Evolutionary conservation across 805 yeast species (phyloP), one percentile per base, ranked within the genome.

Genomic region (Starmera amethionina): DNA sequence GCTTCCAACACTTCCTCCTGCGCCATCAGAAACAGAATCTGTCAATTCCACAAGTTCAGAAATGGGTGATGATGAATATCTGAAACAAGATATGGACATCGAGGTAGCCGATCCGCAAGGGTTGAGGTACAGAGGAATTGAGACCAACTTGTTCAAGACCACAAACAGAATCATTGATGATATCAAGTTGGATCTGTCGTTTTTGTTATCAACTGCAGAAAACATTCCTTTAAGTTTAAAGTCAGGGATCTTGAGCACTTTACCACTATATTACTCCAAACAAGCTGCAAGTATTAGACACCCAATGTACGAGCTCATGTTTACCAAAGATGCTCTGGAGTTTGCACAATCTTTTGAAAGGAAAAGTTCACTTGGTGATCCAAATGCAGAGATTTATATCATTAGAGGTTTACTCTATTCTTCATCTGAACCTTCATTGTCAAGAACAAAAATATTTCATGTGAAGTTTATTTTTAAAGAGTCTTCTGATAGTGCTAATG

Each of bases 141-240:
- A 12, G 8, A 12, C 10, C 2, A 27, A 39, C 2, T 42, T 45
- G 2, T 75, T 75, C 59, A 83, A 82, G 50, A 81, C 90, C 0
- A 59, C 79, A 6, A 82, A 82, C 50, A 63, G 90, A 40, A 64
- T 83, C 16, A 49, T 82, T 18, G 87, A 80, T 54, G 90, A 82
- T 50, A 52, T 82, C 28, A 62, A 72, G 39, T 68, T 64, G 28
- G 73, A 68, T 43, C 53, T 70, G 8, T 46, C 58, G 29, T 65
- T 68, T 44, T 41, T 53, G 2, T 14, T 41, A 9, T 31, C 32
- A 35, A 38, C 30, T 28, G 44, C 43, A 10, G 44, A 40, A 19
- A 45, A 41, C 4, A 44, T 39, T 12, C 35, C 39, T 10, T 42
- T 35, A 7, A 45, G 44, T 12, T 34, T 43, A 22, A 44, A 41